These are phyloP conservation scores for Peribolospora baueri DNA, from an alignment of 768 basidiomycete genomes.

Conservation along the genomic window DNA sequence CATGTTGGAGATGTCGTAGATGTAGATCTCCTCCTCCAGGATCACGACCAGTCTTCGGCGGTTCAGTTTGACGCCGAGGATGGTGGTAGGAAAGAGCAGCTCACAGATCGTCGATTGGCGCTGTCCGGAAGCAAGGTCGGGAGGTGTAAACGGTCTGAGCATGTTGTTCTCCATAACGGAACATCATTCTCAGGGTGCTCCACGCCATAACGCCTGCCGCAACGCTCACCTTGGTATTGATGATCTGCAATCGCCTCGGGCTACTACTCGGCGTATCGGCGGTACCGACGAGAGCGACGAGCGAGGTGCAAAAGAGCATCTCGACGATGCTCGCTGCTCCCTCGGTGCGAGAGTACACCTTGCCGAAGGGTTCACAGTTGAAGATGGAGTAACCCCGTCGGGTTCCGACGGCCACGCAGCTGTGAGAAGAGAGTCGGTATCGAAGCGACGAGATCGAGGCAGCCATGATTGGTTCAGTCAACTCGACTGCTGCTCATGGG, in stretches of 20 bases:
- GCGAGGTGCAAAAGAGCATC: constrained; percentile 97
- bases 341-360: constrained; percentile 85
- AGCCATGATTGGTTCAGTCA: no score
- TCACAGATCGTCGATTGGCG: constrained; percentile 98
- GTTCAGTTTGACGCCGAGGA: constrained; percentile 93
- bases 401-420: constrained; percentile 83
- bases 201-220: neutral
- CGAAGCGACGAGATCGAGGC: neutral
- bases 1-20: constrained; percentile 98
- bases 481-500: constrained; percentile 9
- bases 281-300: constrained; percentile 88
- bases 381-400: constrained; percentile 89
- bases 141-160: neutral
- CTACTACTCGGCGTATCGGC: constrained; percentile 76
- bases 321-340: constrained; percentile 90
- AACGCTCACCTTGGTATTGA: constrained; percentile 72
- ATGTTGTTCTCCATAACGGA: neutral
- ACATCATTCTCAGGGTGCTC: neutral
- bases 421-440: neutral
- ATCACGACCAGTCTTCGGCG: constrained; percentile 89
- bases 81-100: constrained; percentile 83
- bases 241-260: constrained; percentile 84
- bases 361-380: constrained; percentile 91
- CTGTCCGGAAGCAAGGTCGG: constrained; percentile 21
- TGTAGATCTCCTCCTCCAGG: constrained; percentile 91